phyloP scores from a whole-genome alignment of 352 stramenopile species.

The Aphanomyces invadans region DNA sequence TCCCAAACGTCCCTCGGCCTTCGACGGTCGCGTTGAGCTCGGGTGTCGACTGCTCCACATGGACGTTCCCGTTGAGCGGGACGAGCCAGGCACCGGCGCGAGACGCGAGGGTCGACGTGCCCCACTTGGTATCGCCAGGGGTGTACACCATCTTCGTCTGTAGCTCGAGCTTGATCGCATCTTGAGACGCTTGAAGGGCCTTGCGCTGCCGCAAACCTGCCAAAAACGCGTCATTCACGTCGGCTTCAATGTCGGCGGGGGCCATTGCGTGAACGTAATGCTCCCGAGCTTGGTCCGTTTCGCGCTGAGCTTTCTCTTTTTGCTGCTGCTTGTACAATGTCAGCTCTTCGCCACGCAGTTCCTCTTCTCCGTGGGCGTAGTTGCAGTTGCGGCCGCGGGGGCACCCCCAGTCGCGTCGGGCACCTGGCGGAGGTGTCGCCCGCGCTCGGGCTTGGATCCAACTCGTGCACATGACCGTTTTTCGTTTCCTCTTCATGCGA shows the following conservation, averaged over 20 bases:
- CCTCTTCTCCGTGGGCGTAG: constrained; percentile 76
- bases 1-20: constrained; percentile 70
- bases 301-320: constrained; percentile 41
- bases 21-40: constrained; percentile 30
- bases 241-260: constrained; percentile 38
- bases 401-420: constrained; percentile 74
- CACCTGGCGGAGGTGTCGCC: constrained; percentile 33
- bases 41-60: constrained; percentile 27
- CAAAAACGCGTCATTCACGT: constrained; percentile 64
- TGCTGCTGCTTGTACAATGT: constrained; percentile 67
- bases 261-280: constrained; percentile 52
- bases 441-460: constrained; percentile 61
- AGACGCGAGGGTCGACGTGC: constrained; percentile 18
- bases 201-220: constrained; percentile 49
- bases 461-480: constrained; percentile 64
- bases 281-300: constrained; percentile 57
- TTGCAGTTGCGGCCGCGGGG: constrained; percentile 71
- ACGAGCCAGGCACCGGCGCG: constrained; percentile 41
- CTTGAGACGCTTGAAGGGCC: constrained; percentile 26
- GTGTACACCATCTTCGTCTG: constrained; percentile 16
- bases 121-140: constrained; percentile 6
- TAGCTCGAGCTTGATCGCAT: constrained; percentile 4
- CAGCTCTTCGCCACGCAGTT: constrained; percentile 53
- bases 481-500: constrained; percentile 78
- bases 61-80: constrained; percentile 36